A percentile compares a stretch with the other conserved stretches of the same genome.
phyloP scores from a whole-genome alignment of 2,329 filamentous ascomycete genomes.

The Aaosphaeria pasadenensis region DNA sequence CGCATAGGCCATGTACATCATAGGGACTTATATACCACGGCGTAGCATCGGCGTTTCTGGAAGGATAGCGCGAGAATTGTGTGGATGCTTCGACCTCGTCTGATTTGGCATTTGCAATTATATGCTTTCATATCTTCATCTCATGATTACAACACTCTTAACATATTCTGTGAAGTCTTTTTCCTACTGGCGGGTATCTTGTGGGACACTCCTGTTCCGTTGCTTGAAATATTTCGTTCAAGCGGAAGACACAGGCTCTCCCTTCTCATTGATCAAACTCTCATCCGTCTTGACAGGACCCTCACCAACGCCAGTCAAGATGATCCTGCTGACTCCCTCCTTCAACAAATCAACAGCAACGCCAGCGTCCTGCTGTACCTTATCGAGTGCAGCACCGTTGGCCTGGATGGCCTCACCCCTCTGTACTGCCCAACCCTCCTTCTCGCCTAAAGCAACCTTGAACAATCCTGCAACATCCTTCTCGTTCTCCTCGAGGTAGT shows the following conservation, averaged over 20 bases:
- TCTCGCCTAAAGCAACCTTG: constrained; percentile 60
- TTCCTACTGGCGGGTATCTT: neutral
- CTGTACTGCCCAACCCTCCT: constrained; percentile 68
- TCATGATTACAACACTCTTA: too few species aligned
- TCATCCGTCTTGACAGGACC: constrained; percentile 79
- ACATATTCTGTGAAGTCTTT: neutral
- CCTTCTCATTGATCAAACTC: constrained; percentile 66
- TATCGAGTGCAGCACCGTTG: constrained; percentile 56
- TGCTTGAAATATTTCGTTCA: neutral
- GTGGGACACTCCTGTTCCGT: neutral
- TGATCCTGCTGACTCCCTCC: constrained; percentile 82
- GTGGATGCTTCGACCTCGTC: too few species aligned
- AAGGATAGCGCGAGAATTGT: too few species aligned
- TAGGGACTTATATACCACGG: too few species aligned
- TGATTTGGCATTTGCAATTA: too few species aligned
- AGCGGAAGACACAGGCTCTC: constrained; percentile 20
- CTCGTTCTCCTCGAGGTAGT: constrained; percentile 81
- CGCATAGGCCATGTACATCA: neutral
- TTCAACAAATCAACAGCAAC: constrained; percentile 53
- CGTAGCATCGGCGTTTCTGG: too few species aligned
- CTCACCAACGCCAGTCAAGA: constrained; percentile 86
- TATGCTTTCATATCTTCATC: too few species aligned
- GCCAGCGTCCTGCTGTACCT: constrained; percentile 50
- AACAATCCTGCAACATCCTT: constrained; percentile 73
- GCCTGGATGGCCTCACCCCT: constrained; percentile 53